A percentile compares a stretch with the other conserved stretches of the same genome.
phyloP scores from a whole-genome alignment of 1,139 yeast genomes.

The Taiozyma sp. region DNA sequence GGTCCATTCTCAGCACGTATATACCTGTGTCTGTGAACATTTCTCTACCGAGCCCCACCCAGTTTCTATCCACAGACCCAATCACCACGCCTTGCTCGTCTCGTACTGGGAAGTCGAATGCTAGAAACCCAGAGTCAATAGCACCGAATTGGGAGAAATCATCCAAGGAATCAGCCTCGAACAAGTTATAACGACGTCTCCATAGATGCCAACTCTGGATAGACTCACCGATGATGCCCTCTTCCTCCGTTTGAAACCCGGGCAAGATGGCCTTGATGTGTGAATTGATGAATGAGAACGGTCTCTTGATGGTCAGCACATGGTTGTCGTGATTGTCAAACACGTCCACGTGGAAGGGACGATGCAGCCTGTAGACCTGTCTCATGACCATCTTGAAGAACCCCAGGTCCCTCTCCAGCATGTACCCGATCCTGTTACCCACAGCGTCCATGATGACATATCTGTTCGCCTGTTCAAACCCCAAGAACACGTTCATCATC shows the following conservation, averaged over 20 bases:
- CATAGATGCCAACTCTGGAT: conserved; percentile 93
- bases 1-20: conserved; percentile 77
- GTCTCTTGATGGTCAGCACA: conserved; percentile 68
- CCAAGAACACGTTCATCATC: conserved; percentile 78
- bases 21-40: conserved; percentile 93
- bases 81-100: conserved; percentile 53
- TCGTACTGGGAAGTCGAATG: conserved; percentile 79
- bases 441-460: conserved; percentile 68
- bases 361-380: conserved; percentile 75
- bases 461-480: conserved; percentile 86
- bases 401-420: conserved; percentile 78
- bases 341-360: conserved; percentile 84
- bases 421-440: conserved; percentile 75
- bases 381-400: conserved; percentile 65
- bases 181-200: conserved; percentile 84
- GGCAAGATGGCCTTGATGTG: conserved; percentile 76
- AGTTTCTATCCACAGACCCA: conserved; percentile 83
- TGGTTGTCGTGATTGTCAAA: conserved; percentile 67
- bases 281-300: conserved; percentile 84
- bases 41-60: conserved; percentile 94
- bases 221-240: conserved; percentile 71
- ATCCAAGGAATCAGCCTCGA: conserved; percentile 31
- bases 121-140: conserved; percentile 15
- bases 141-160: conserved; percentile 41
- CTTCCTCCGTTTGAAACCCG: conserved; percentile 28